These are phyloP conservation scores for Linderniella brevidens DNA, from an alignment of 257 asterid species.

Conservation along the genomic window DNA sequence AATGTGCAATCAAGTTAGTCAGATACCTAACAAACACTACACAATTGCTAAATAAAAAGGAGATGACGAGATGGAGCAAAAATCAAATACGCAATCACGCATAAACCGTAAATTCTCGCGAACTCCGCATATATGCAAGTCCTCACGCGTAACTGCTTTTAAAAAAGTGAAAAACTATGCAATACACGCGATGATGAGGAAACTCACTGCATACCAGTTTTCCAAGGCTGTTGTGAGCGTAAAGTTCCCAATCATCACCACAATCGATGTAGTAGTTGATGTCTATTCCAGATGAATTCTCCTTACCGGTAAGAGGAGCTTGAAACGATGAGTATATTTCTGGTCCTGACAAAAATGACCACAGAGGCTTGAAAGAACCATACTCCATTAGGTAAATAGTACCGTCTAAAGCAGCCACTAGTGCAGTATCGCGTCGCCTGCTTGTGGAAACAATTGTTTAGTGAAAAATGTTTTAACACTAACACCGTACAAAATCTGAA, in stretches of 20 bases:
- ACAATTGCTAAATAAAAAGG: background rate
- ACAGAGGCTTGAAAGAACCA: constrained; percentile 45
- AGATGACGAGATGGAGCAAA: too few species aligned
- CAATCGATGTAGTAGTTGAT: constrained; percentile 62
- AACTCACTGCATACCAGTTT: constrained; percentile 36
- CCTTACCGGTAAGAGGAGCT: constrained; percentile 41
- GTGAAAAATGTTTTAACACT: background rate
- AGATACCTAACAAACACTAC: background rate
- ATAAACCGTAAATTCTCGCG: too few species aligned
- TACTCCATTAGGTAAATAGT: constrained; percentile 55
- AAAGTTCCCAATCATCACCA: constrained; percentile 81
- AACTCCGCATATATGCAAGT: too few species aligned
- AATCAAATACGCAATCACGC: too few species aligned
- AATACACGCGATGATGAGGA: background rate
- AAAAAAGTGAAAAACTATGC: background rate
- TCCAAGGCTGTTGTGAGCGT: constrained; percentile 71
- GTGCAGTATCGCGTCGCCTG: constrained; percentile 60
- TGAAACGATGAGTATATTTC: constrained; percentile 80
- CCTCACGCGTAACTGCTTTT: background rate
- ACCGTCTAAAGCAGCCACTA: constrained; percentile 81
- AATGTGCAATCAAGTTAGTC: too few species aligned
- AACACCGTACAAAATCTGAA: background rate
- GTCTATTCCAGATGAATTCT: constrained; percentile 35
- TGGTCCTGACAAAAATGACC: constrained; percentile 83
- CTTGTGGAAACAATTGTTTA: background rate